Evolutionary conservation across 371 early-diverging fungal genomes (phyloP).

Genomic region (Thermomucor indicae-seudaticae): DNA sequence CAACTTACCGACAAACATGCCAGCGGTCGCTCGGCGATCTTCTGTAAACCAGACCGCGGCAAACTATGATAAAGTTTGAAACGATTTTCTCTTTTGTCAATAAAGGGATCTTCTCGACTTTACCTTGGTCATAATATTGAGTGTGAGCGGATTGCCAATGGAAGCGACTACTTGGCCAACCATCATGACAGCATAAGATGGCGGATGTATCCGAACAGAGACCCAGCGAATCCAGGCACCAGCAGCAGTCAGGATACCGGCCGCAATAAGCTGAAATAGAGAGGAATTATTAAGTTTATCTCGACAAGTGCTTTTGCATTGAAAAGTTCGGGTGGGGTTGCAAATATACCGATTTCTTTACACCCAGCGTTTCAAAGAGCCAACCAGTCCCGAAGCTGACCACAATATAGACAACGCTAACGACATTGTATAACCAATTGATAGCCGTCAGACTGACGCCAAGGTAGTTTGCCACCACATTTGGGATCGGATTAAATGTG

Average conservation of each 20-base stretch:
- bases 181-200: constrained; percentile 44
- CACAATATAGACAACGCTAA: constrained; percentile 43
- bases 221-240: constrained; percentile 58
- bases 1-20: constrained; percentile 25
- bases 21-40: constrained; percentile 23
- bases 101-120: neutral
- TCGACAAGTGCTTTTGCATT: too few species aligned
- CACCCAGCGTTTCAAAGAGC: constrained; percentile 38
- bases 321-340: too few species aligned
- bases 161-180: constrained; percentile 58
- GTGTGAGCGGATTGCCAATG: constrained; percentile 56
- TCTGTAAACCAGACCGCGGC: constrained; percentile 27
- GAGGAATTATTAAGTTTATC: too few species aligned
- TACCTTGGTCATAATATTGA: constrained; percentile 54
- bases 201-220: constrained; percentile 33
- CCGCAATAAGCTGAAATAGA: constrained; percentile 37
- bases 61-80: constrained; percentile 5
- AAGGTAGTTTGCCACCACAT: constrained; percentile 27
- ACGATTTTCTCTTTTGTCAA: neutral
- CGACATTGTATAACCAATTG: constrained; percentile 39
- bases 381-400: constrained; percentile 44
- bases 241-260: constrained; percentile 36
- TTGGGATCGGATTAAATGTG: constrained; percentile 38
- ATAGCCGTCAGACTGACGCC: constrained; percentile 22
- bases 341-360: constrained; percentile 36